Evolutionary conservation across 176 grass and related monocot genomes (phyloP).

Genomic region (Musa itinerans): DNA sequence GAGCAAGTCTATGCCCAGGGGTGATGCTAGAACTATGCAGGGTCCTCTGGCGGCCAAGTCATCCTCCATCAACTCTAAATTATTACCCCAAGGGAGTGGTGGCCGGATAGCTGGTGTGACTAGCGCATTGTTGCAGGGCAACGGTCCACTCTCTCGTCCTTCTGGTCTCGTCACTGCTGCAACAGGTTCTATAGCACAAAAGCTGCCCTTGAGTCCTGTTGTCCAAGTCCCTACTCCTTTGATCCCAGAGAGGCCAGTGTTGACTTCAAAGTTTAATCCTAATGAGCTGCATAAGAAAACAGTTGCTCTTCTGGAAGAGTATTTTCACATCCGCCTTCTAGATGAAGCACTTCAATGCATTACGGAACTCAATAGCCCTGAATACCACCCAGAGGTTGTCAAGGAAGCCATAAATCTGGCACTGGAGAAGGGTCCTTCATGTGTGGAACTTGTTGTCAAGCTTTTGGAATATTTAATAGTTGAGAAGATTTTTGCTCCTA

Average conservation of each 20-base stretch:
- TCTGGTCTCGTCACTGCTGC: conserved; percentile 16
- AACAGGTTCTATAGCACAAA: conserved; percentile 27
- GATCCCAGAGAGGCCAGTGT: conserved; percentile 28
- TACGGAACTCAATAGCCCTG: conserved; percentile 68
- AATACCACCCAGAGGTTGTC: conserved; percentile 71
- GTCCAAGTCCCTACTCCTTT: conserved; percentile 28
- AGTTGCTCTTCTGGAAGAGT: conserved; percentile 73
- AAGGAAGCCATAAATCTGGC: conserved; percentile 79
- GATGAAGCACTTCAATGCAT: conserved; percentile 88
- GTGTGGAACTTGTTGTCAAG: conserved; percentile 50
- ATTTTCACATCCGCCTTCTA: conserved; percentile 61
- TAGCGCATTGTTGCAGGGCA: conserved; percentile 43
- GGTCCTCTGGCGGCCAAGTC: conserved; percentile 21
- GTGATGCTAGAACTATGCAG: conserved; percentile 36
- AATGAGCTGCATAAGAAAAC: conserved; percentile 67
- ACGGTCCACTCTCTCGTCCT: conserved; percentile 27
- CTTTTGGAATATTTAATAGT: conserved; percentile 51
- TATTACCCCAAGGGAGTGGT: conserved; percentile 69
- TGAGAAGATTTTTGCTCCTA: conserved; percentile 50
- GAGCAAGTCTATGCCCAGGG: conserved; percentile 72
- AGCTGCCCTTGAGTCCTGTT: conserved; percentile 29
- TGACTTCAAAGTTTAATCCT: conserved; percentile 29
- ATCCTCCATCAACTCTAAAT: conserved; percentile 42
- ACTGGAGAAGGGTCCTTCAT: conserved; percentile 59
- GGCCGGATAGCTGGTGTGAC: conserved; percentile 56